Conservation (phyloP, 2,329 filamentous ascomycete genomes). For the Corniculantispora saksenae region DNA sequence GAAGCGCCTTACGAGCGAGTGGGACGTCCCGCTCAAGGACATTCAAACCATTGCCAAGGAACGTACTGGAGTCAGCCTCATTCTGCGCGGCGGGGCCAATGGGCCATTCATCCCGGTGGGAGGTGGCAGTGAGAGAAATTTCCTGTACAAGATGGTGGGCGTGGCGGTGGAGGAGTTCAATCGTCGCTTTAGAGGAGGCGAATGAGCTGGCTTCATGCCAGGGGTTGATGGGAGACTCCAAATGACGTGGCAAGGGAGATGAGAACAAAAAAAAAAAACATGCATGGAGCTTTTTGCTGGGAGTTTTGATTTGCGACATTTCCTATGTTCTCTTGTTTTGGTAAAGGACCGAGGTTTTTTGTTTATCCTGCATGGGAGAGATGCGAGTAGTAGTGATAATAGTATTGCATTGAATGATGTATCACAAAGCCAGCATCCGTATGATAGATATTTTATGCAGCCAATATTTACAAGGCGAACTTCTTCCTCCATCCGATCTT, state of each 20-base stretch:
- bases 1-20: slow-evolving; percentile 83
- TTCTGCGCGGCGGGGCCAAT: slow-evolving; percentile 85
- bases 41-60: slow-evolving; percentile 97
- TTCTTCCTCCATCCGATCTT: neutral
- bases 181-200: slow-evolving; percentile 52
- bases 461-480: neutral
- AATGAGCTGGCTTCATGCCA: slow-evolving; percentile 24
- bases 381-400: neutral
- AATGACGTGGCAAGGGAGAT: neutral
- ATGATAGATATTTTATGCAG: neutral
- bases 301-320: neutral
- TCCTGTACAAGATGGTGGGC: slow-evolving; percentile 65
- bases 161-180: slow-evolving; percentile 70
- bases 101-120: slow-evolving; percentile 92
- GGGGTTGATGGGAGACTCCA: neutral
- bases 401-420: slow-evolving; percentile 1
- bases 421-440: neutral
- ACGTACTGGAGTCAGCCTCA: slow-evolving; percentile 86
- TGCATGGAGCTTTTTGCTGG: neutral
- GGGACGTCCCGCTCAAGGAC: slow-evolving; percentile 95
- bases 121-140: slow-evolving; percentile 74
- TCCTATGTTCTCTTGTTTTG: neutral
- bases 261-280: no score
- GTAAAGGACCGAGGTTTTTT: neutral
- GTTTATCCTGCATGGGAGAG: neutral